Evolutionary conservation across 2,329 filamentous ascomycete species (phyloP).

Genomic region (Pseudocercospora fuligena): DNA sequence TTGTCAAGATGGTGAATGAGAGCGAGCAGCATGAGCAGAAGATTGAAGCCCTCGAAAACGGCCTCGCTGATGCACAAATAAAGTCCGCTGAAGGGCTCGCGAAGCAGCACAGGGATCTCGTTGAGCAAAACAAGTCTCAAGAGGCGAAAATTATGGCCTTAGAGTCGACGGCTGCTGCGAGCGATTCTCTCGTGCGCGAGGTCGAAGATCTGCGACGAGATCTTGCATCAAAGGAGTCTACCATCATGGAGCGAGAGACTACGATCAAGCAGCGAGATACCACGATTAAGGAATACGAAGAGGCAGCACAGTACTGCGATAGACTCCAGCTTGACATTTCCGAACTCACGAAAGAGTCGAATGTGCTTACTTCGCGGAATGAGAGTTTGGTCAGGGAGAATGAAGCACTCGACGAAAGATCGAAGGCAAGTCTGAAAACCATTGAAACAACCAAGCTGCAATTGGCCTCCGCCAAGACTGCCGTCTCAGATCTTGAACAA

Average conservation of each 20-base stretch:
- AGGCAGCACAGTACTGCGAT: background rate
- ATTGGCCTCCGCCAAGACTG: background rate
- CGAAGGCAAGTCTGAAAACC: background rate
- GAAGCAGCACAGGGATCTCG: background rate
- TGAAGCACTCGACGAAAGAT: background rate
- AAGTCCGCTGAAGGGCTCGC: background rate
- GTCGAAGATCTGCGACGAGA: background rate
- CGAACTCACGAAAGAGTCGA: background rate
- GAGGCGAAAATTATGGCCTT: background rate
- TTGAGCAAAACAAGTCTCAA: background rate
- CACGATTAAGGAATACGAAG: constrained; percentile 2
- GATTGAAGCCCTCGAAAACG: background rate
- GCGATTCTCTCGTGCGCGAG: background rate
- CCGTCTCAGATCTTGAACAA: background rate
- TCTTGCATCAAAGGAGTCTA: background rate
- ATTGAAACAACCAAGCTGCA: too few species aligned
- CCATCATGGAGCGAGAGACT: background rate
- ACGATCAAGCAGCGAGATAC: background rate
- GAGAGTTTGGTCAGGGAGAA: background rate
- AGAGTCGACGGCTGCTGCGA: background rate
- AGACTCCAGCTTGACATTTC: constrained; percentile 1
- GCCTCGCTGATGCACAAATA: background rate
- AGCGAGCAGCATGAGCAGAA: background rate
- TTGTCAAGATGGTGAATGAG: background rate
- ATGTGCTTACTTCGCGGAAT: background rate